phyloP scores from a whole-genome alignment of 495 filamentous ascomycete species.

The Parmelia sp. region DNA sequence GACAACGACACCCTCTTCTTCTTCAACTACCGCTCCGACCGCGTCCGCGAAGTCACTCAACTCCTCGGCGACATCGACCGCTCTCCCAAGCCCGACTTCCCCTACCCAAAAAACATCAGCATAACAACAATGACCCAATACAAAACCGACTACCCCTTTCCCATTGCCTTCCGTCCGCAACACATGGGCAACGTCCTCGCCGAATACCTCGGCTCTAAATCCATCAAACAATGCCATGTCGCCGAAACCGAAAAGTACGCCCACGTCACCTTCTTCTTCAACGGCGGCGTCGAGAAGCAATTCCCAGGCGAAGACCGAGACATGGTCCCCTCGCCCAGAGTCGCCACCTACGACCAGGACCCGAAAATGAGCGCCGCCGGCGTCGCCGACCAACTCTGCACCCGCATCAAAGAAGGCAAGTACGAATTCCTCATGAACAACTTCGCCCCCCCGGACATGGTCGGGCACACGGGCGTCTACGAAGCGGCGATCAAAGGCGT shows the following conservation, averaged over 20 bases:
- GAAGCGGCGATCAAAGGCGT: conserved; percentile 87
- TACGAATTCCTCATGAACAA: conserved; percentile 99
- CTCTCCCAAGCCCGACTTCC: conserved; percentile 82
- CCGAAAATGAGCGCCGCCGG: conserved; percentile 92
- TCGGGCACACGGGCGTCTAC: conserved; percentile 96
- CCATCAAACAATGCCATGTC: conserved; percentile 85
- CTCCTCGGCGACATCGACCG: conserved; percentile 86
- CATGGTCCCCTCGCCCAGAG: conserved; percentile 64
- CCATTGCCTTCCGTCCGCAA: conserved; percentile 89
- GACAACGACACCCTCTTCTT: conserved; percentile 94
- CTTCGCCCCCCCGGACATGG: conserved; percentile 98
- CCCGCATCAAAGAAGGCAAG: conserved; percentile 70
- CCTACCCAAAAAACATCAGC: conserved; percentile 85
- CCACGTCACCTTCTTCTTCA: conserved; percentile 99
- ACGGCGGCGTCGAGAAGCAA: conserved; percentile 94
- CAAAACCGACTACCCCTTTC: conserved; percentile 90
- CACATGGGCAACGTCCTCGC: conserved; percentile 94
- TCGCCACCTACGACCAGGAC: conserved; percentile 92
- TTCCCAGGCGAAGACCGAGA: conserved; percentile 85
- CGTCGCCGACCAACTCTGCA: conserved; percentile 79
- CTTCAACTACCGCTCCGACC: conserved; percentile 99
- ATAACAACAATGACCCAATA: conserved; percentile 99
- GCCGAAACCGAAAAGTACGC: conserved; percentile 99
- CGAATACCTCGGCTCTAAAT: conserved; percentile 69
- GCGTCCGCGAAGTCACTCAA: conserved; percentile 94